A percentile compares a stretch with the other conserved stretches of the same genome.
Evolutionary conservation across 192 early-diverging fungal genomes (phyloP).

Genomic region (Geranomyces variabilis): DNA sequence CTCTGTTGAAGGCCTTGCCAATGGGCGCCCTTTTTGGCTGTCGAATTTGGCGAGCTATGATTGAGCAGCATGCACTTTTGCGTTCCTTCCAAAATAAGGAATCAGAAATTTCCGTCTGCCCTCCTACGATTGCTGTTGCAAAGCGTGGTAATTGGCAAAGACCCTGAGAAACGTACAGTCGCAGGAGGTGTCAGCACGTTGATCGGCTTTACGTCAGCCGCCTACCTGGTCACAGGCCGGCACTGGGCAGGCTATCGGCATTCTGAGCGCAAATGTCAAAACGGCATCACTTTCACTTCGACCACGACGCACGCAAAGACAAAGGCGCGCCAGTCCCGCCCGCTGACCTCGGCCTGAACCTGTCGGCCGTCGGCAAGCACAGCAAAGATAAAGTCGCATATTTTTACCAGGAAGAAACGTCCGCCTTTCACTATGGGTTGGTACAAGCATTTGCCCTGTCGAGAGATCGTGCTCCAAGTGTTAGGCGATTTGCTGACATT

Average conservation of each 20-base stretch:
- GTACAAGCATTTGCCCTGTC: not conserved
- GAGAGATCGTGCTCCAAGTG: not conserved
- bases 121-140: no score
- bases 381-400: slow-evolving; percentile 57
- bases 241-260: not conserved
- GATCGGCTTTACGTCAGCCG: no score
- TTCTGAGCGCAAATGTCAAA: slow-evolving; percentile 16
- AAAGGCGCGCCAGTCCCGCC: not conserved
- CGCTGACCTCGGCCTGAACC: not conserved
- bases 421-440: slow-evolving; percentile 82
- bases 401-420: slow-evolving; percentile 66
- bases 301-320: slow-evolving; percentile 4
- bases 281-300: slow-evolving; percentile 1
- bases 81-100: no score
- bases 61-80: no score
- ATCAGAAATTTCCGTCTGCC: no score
- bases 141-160: no score
- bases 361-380: slow-evolving; percentile 13
- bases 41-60: no score
- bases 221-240: no score
- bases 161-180: no score
- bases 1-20: no score
- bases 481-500: not conserved
- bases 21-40: no score
- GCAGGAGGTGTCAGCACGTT: no score